Evolutionary conservation across 495 filamentous ascomycete species (phyloP), one percentile per base, ranked within the genome.

Genomic region (Tuber magnatum): DNA sequence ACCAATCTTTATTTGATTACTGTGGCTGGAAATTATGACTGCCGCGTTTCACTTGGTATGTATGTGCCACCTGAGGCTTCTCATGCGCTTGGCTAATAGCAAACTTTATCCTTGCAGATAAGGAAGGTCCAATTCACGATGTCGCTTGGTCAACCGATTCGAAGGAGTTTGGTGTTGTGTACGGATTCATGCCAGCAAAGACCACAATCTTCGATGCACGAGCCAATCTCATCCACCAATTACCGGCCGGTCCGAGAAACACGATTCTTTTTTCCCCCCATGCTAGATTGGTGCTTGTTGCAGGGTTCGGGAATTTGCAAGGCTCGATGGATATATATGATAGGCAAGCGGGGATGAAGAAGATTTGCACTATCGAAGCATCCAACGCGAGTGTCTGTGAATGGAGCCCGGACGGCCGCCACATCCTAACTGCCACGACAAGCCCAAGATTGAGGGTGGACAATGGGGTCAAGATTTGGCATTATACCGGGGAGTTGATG

Each of bases 291-390:
- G 92, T 95, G 28, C 86, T 97, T 75, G 92, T 99, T 74, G 95
- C 95, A 75, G 95, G 95, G 42, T 99, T 99, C 85, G 95, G 95
- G 77, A 99, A 98, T 85, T 85, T 99, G 84, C 93, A 94, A 68
- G 95, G 95, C 51, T 94, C 97, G 84, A 97, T 97, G 88, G 95
- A 99, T 78, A 90, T 98, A 70, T 98, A 97, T 83, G 94, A 99
- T 82, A 87, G 97, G 76, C 91, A 96, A 79, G 94, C 93, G 84
- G 91, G 97, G 83, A 94, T 92, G 85, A 85, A 86, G 79, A 97
- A 97, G 86, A 88, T 99, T 73, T 90, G 90, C 84, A 97, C 95
- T 35, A 94, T 99, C 73, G 93, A 97, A 86, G 94, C 94, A 43
- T 93, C 93, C 79, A 99, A 97, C 82, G 90, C 96, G 42, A 97